Conservation (phyloP, 805 yeast genomes). For the Ogataea nitratoaversa region DNA sequence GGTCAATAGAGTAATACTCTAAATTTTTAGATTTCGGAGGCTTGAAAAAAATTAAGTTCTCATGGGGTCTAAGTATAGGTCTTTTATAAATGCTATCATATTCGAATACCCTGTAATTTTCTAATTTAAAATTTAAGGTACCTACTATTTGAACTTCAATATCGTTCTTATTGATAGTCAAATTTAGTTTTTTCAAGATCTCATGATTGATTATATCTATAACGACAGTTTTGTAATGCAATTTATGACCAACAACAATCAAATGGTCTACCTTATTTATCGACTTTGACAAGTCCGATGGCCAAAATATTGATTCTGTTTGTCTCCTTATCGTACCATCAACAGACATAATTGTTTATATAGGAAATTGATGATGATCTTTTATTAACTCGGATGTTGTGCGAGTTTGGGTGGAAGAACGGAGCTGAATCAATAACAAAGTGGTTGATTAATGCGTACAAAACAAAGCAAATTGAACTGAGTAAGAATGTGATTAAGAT, state of each 20-base stretch:
- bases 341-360: background rate
- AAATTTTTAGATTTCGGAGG: slow-evolving; percentile 69
- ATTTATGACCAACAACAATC: slow-evolving; percentile 26
- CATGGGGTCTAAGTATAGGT: slow-evolving; percentile 16
- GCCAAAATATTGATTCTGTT: slow-evolving; percentile 27
- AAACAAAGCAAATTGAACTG: background rate
- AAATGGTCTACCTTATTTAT: slow-evolving; percentile 6
- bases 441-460: slow-evolving; percentile 4
- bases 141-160: slow-evolving; percentile 25
- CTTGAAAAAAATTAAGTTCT: slow-evolving; percentile 46
- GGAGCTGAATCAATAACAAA: slow-evolving; percentile 4
- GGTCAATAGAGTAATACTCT: slow-evolving; percentile 74
- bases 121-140: slow-evolving; percentile 20
- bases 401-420: background rate
- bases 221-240: slow-evolving; percentile 22
- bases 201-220: slow-evolving; percentile 21
- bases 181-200: slow-evolving; percentile 12
- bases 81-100: slow-evolving; percentile 9
- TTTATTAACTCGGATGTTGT: background rate
- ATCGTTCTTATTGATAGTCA: slow-evolving; percentile 14
- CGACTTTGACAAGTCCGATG: slow-evolving; percentile 20
- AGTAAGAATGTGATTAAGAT: background rate
- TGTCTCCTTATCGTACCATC: background rate
- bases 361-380: background rate
- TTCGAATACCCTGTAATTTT: slow-evolving; percentile 12